phyloP scores from a whole-genome alignment of 2,329 filamentous ascomycete genomes.

The Shiraia bambusicola region DNA sequence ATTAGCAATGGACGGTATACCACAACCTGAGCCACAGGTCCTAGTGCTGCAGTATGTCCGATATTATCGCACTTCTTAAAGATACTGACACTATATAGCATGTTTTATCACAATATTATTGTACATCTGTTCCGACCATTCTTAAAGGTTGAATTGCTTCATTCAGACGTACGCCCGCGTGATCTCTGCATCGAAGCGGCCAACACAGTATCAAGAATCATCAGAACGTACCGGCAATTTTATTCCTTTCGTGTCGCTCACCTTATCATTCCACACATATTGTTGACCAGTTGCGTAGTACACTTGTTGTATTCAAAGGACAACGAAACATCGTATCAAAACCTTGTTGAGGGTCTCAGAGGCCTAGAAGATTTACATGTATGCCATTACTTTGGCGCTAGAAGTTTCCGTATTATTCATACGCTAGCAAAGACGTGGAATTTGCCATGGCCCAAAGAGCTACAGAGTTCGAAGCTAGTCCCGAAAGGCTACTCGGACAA shows the following conservation, averaged over 20 bases:
- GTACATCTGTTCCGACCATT: constrained; percentile 73
- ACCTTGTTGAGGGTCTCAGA: constrained; percentile 47
- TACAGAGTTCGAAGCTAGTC: constrained; percentile 30
- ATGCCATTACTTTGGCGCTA: constrained; percentile 48
- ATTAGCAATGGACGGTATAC: constrained; percentile 51
- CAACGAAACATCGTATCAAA: constrained; percentile 36
- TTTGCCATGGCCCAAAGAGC: constrained; percentile 45
- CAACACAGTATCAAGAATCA: constrained; percentile 47
- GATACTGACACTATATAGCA: constrained; percentile 37
- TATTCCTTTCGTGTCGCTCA: constrained; percentile 48
- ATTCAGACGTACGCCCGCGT: constrained; percentile 63
- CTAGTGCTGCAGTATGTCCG: constrained; percentile 74
- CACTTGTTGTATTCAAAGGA: constrained; percentile 49
- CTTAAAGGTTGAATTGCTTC: constrained; percentile 61
- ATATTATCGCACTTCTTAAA: too few relatives aligned
- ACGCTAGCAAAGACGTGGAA: constrained; percentile 48
- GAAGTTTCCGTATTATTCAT: constrained; percentile 48
- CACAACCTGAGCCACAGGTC: constrained; percentile 69
- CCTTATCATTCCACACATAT: constrained; percentile 43
- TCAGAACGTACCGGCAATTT: constrained; percentile 47
- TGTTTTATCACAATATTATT: constrained; percentile 72
- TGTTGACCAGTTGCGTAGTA: constrained; percentile 48
- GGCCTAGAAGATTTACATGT: constrained; percentile 47
- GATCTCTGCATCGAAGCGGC: constrained; percentile 62
- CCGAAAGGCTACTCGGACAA: constrained; percentile 16